A percentile compares a stretch with the other conserved stretches of the same genome.
phyloP scores from a whole-genome alignment of 2,329 filamentous ascomycete genomes.

The Tetracladium maxilliforme region DNA sequence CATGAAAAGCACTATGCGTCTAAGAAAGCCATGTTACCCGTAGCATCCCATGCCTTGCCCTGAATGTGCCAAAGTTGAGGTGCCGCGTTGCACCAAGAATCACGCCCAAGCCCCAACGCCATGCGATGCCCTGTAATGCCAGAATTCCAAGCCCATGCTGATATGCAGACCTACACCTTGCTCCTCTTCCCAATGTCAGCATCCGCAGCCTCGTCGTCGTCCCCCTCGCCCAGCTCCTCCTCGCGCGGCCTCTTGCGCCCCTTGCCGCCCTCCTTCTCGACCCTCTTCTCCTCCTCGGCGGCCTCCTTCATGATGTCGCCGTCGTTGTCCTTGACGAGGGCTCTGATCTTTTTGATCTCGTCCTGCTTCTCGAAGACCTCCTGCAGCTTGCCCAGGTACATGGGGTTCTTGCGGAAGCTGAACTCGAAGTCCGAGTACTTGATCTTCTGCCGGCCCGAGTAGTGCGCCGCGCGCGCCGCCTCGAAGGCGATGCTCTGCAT shows the following conservation, averaged over 20 bases:
- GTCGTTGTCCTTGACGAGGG: constrained; percentile 57
- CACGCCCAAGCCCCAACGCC: too few species aligned
- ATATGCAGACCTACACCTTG: too few species aligned
- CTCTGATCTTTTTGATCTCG: constrained; percentile 70
- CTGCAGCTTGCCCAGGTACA: constrained; percentile 76
- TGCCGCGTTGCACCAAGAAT: too few species aligned
- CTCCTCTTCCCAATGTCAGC: constrained; percentile 6
- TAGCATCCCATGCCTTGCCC: too few species aligned
- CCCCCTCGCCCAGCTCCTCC: constrained; percentile 35
- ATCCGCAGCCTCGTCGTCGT: constrained; percentile 27
- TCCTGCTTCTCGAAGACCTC: constrained; percentile 82
- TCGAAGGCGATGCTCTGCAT: constrained; percentile 88
- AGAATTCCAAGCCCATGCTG: too few species aligned
- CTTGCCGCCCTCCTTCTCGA: constrained; percentile 9
- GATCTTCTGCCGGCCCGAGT: constrained; percentile 85
- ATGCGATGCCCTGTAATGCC: too few species aligned
- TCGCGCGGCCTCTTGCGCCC: constrained; percentile 25
- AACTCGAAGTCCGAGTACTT: constrained; percentile 98
- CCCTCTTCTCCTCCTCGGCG: constrained; percentile 22
- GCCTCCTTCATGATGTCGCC: constrained; percentile 42
- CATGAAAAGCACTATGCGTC: too few species aligned
- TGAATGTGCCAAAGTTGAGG: too few species aligned
- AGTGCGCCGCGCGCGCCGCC: constrained; percentile 71
- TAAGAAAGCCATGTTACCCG: too few species aligned
- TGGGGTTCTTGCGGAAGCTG: constrained; percentile 70